Conservation (phyloP, 345 rosid genomes). For the Stellera chamaejasme region DNA sequence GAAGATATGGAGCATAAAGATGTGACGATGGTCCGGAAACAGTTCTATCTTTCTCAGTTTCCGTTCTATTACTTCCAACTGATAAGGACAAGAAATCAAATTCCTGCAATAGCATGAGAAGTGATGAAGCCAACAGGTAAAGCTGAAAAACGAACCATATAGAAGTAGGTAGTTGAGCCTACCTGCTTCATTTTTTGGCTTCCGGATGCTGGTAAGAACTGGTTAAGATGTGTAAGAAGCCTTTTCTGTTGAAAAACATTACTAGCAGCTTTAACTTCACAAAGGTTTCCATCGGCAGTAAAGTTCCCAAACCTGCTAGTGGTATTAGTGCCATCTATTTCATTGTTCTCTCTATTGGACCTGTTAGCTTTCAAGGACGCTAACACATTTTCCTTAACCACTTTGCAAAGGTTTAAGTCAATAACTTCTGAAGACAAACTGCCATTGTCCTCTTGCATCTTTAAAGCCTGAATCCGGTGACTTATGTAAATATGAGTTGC, state of each 20-base stretch:
- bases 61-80: constrained; percentile 21
- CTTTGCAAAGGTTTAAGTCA: constrained; percentile 24
- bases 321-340: constrained; percentile 14
- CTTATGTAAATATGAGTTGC: constrained; percentile 59
- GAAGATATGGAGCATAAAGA: constrained; percentile 28
- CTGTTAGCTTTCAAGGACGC: constrained; percentile 15
- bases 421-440: constrained; percentile 13
- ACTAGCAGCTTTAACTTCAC: constrained; percentile 15
- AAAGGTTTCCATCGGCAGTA: constrained; percentile 13
- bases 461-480: constrained; percentile 40
- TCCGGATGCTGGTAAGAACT: constrained; percentile 14
- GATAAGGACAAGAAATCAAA: constrained; percentile 60
- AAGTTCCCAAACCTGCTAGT: constrained; percentile 6
- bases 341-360: constrained; percentile 15
- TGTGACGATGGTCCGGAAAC: constrained; percentile 20
- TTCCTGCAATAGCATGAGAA: constrained; percentile 28
- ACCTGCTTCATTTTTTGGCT: constrained; percentile 37
- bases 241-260: constrained; percentile 14
- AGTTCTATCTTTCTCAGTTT: constrained; percentile 23
- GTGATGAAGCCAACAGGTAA: constrained; percentile 12
- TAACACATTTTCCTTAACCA: constrained; percentile 19
- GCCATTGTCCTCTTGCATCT: constrained; percentile 28
- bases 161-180: constrained; percentile 1
- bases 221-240: constrained; percentile 22
- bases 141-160: constrained; percentile 1